phyloP scores from a whole-genome alignment of 2,329 filamentous ascomycete species.

The Rasamsonia emersonii region DNA sequence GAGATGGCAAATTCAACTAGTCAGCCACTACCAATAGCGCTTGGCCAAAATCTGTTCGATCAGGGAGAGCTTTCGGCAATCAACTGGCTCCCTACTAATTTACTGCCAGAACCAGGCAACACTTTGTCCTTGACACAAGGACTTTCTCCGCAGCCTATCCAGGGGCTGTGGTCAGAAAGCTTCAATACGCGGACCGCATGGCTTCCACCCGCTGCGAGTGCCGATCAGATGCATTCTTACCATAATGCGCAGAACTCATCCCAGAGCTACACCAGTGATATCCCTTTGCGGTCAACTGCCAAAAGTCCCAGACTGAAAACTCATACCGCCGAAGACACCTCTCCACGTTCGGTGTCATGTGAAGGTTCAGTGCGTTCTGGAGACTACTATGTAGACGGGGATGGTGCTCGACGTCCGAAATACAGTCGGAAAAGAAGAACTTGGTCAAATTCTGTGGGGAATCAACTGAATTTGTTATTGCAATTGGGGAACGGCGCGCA shows the following conservation, averaged over 20 bases:
- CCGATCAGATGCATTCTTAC: constrained; percentile 11
- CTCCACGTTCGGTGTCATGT: constrained; percentile 13
- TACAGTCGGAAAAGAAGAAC: constrained; percentile 15
- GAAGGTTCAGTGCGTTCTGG: constrained; percentile 16
- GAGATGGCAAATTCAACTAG: constrained; percentile 13
- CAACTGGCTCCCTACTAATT: constrained; percentile 30
- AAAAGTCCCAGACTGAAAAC: constrained; percentile 15
- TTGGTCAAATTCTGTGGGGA: constrained; percentile 11
- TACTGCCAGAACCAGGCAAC: constrained; percentile 14
- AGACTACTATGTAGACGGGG: constrained; percentile 21
- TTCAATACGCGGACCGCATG: constrained; percentile 16
- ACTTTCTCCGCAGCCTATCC: constrained; percentile 12
- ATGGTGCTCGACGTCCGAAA: constrained; percentile 17
- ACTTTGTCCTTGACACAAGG: constrained; percentile 9
- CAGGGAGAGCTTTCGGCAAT: constrained; percentile 22
- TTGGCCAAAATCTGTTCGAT: constrained; percentile 19
- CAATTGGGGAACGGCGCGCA: constrained; percentile 9
- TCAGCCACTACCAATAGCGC: constrained; percentile 14
- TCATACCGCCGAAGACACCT: constrained; percentile 14
- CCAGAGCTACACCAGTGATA: constrained; percentile 12
- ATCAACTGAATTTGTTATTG: constrained; percentile 6
- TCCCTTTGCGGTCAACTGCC: constrained; percentile 12
- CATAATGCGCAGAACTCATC: no score
- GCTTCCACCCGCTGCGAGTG: constrained; percentile 18
- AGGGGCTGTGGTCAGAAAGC: constrained; percentile 11